phyloP scores from a whole-genome alignment of 805 yeast species.

The Blastobotrys chiropterorum region DNA sequence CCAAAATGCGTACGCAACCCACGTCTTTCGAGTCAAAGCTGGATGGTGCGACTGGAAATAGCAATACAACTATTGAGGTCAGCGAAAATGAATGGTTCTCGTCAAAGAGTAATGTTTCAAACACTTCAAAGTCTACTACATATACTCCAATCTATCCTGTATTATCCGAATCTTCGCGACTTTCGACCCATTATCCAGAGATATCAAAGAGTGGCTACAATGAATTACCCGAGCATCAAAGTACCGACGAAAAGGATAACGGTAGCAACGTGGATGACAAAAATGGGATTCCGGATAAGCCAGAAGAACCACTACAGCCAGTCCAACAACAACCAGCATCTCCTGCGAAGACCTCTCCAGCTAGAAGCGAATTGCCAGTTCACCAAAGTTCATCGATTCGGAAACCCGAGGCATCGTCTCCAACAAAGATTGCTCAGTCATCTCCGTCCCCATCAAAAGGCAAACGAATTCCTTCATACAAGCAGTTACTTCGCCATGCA shows the following conservation, averaged over 20 bases:
- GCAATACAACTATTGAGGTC: neutral
- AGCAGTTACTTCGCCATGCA: neutral
- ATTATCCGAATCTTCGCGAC: neutral
- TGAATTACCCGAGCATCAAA: no score
- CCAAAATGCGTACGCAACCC: neutral
- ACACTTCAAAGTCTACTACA: neutral
- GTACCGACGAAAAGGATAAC: neutral
- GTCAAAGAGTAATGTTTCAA: neutral
- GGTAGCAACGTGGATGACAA: no score
- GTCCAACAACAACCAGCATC: no score
- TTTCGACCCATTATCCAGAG: neutral
- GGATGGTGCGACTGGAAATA: neutral
- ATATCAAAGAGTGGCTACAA: neutral
- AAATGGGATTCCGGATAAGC: no score
- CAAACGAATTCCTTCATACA: neutral
- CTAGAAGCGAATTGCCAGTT: neutral
- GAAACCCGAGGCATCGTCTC: neutral
- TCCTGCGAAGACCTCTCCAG: neutral
- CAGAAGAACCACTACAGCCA: no score
- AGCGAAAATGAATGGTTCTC: neutral
- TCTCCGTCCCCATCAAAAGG: neutral
- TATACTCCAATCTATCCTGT: neutral
- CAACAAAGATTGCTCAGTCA: neutral
- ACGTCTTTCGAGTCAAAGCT: conserved; percentile 3
- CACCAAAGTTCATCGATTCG: neutral